A percentile compares a stretch with the other conserved stretches of the same genome.
Evolutionary conservation across 2,329 filamentous ascomycete species (phyloP).

Genomic region (Verticillium albo-atrum): DNA sequence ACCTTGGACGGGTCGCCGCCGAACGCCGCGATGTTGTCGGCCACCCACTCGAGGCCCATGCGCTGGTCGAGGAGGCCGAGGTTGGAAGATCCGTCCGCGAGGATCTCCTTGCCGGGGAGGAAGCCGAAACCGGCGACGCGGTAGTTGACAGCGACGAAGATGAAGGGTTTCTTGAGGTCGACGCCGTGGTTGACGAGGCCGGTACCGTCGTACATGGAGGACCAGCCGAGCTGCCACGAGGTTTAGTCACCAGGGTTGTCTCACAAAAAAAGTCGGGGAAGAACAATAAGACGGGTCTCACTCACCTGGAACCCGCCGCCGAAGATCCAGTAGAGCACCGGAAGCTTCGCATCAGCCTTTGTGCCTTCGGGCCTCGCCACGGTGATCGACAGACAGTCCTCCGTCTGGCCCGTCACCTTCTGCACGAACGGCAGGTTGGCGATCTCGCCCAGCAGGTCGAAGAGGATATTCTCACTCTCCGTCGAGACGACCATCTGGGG

Average conservation of each 20-base stretch:
- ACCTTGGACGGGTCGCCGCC: constrained; percentile 76
- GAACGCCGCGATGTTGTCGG: constrained; percentile 72
- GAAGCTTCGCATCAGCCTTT: constrained; percentile 49
- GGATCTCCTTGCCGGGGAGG: constrained; percentile 62
- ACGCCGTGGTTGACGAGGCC: constrained; percentile 41
- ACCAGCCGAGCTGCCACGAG: constrained; percentile 37
- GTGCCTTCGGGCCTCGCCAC: constrained; percentile 56
- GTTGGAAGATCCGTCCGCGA: constrained; percentile 64
- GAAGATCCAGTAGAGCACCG: constrained; percentile 68
- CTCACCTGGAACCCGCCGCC: constrained; percentile 55
- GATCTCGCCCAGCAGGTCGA: constrained; percentile 43
- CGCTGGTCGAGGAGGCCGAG: constrained; percentile 70
- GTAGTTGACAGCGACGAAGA: constrained; percentile 78
- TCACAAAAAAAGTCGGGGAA: too few relatives aligned
- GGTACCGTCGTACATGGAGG: constrained; percentile 47
- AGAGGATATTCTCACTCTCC: constrained; percentile 31
- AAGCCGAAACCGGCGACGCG: constrained; percentile 72
- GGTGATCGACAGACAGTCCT: constrained; percentile 61
- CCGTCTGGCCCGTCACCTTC: constrained; percentile 42
- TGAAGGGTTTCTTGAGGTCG: constrained; percentile 54
- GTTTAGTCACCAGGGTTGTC: neutral
- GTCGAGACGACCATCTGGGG: constrained; percentile 66
- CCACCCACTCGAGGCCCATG: constrained; percentile 69
- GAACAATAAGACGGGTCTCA: too few relatives aligned
- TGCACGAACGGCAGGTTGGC: constrained; percentile 56